Percentiles rank a stretch among this genome's conserved stretches.
phyloP scores from a whole-genome alignment of 2,329 filamentous ascomycete species.

The Meredithiella fracta region DNA sequence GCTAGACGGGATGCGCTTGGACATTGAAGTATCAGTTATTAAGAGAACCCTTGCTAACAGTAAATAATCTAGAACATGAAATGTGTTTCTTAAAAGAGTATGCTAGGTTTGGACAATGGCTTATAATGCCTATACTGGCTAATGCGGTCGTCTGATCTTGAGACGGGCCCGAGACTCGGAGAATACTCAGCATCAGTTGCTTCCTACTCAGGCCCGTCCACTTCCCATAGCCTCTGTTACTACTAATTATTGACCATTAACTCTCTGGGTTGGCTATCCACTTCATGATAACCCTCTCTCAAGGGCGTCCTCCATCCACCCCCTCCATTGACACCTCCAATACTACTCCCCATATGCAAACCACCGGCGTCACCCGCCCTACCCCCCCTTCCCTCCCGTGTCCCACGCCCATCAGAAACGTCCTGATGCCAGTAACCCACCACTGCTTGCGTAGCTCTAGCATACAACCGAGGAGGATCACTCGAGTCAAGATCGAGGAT shows the following conservation, averaged over 20 bases:
- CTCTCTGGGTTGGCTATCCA: too few relatives aligned
- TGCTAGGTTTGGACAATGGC: not conserved
- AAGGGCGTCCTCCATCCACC: not conserved
- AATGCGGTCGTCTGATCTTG: not conserved
- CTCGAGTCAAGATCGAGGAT: not conserved
- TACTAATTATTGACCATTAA: not conserved
- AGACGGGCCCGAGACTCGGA: conserved; percentile 4
- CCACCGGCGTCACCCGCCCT: not conserved
- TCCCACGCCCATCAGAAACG: not conserved
- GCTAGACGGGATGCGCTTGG: not conserved
- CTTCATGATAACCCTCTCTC: too few relatives aligned
- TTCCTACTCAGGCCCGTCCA: too few relatives aligned
- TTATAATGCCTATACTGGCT: too few relatives aligned
- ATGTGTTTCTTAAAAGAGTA: not conserved
- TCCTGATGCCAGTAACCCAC: not conserved
- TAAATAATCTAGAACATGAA: not conserved
- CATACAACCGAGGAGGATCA: not conserved
- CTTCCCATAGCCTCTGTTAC: not conserved
- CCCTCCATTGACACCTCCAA: not conserved
- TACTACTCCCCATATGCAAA: not conserved
- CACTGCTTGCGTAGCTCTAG: not conserved
- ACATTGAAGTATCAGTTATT: not conserved
- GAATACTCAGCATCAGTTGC: not conserved
- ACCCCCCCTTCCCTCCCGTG: not conserved
- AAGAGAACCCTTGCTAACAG: not conserved